Conservation (phyloP, 768 basidiomycete species). For the Leccinum olivaceopallidum region DNA sequence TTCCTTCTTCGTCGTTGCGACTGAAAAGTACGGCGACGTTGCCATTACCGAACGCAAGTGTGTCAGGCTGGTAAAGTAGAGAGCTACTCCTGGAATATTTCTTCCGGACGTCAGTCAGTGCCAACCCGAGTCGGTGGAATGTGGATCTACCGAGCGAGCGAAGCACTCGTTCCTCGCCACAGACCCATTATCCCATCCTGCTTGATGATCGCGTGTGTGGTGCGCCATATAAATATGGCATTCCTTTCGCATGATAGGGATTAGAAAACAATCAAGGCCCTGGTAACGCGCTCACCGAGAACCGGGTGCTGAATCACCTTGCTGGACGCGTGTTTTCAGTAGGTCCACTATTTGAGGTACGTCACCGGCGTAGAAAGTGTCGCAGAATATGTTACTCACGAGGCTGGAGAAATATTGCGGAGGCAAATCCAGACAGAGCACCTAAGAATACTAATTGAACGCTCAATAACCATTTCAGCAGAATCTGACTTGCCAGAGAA, state of each 20-base stretch:
- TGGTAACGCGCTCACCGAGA: constrained; percentile 36
- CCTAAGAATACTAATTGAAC: constrained; percentile 40
- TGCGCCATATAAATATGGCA: constrained; percentile 46
- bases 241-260: constrained; percentile 27
- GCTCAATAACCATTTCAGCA: no score
- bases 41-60: constrained; percentile 80
- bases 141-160: constrained; percentile 60
- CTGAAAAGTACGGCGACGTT: constrained; percentile 66
- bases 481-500: constrained; percentile 24
- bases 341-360: constrained; percentile 63
- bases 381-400: constrained; percentile 43
- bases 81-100: constrained; percentile 90
- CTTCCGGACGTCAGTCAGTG: constrained; percentile 38
- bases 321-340: constrained; percentile 90
- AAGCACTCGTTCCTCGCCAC: constrained; percentile 88
- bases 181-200: constrained; percentile 69
- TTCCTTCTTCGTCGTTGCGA: constrained; percentile 16
- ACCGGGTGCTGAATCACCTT: constrained; percentile 55
- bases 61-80: constrained; percentile 88
- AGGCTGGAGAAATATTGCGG: constrained; percentile 75
- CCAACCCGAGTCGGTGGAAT: background rate
- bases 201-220: constrained; percentile 56
- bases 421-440: constrained; percentile 75
- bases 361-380: background rate
- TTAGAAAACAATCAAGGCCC: background rate